Base-by-base conservation (phyloP, 2,329 filamentous ascomycete species). In the Tolypocladium tropicale region DNA sequence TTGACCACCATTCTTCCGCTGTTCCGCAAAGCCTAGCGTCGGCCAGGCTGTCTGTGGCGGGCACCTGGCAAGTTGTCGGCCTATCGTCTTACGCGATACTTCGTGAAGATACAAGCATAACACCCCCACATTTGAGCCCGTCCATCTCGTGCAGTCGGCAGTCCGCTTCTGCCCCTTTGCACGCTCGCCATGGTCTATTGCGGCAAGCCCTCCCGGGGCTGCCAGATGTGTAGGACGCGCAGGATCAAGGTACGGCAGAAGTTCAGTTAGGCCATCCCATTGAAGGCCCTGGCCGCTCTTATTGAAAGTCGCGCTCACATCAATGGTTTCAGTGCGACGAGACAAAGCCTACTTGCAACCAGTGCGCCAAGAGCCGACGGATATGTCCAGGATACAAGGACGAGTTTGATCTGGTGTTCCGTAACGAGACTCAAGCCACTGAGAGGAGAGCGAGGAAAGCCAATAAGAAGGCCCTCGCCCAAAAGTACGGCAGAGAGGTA, bases 151-250 rank as follows among this genome's bases (percentile, higher is more conserved):
- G 11, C 25, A 16, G n/a, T 18, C 46, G 12, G 25, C 46, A 4
- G 2, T 21, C 49, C 21, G 18, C 30, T n/a, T 16, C 21, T 52
- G 21, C 16, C n/a, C 34, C 2, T 10, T 43, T n/a, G n/a, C 21
- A 6, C 32, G 16, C 48, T 57, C 68, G 72, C 57, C 60, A 86
- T 85, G 83, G 83, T 85, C 14, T 86, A 85, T 63, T 83, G 80
- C 59, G 83, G 83, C 46, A 85, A 84, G 70, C 81, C 84, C 64
- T 86, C 83, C 1, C 74, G 77, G 72, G 86, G 85, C 63, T 90
- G 86, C 64, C 85, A 88, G 72, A 89, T 86, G 81, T 90, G 86
- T 68, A 81, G 86, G 67, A 86, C 80, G 37, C 78, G 86, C 61
- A 79, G 86, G 63, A 89, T 90, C 67, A 89, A 89, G 79, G 86